phyloP scores from a whole-genome alignment of 2,329 filamentous ascomycete species.

The Mariannaea sp. region DNA sequence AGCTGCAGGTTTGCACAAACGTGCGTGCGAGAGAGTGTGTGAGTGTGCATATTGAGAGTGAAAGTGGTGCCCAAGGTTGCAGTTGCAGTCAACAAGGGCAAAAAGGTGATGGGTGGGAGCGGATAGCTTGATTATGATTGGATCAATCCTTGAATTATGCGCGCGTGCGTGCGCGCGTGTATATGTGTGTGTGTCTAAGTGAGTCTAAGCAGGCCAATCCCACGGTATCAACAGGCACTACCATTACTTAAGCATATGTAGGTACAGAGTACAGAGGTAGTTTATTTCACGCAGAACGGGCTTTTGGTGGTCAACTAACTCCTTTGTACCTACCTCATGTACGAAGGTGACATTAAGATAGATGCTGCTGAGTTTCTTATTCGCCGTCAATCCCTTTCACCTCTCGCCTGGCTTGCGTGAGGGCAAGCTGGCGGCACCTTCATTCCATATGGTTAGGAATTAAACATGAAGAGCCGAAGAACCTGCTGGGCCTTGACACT shows the following conservation, averaged over 20 bases:
- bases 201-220: conserved; percentile 2
- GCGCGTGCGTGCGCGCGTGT: conserved; percentile 8
- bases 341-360: conserved; percentile 1
- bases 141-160: conserved; percentile 8
- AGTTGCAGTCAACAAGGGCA: neutral
- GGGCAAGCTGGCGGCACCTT: neutral
- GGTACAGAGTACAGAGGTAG: too few relatives aligned
- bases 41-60: conserved; percentile 8
- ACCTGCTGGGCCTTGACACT: neutral
- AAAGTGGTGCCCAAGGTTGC: conserved; percentile 8
- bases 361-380: conserved; percentile 8
- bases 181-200: too few relatives aligned
- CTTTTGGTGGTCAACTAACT: conserved; percentile 6
- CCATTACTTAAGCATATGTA: conserved; percentile 18
- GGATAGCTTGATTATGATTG: conserved; percentile 12
- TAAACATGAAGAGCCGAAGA: neutral
- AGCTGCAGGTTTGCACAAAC: conserved; percentile 11
- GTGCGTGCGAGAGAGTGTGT: conserved; percentile 10
- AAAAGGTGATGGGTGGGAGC: conserved; percentile 12
- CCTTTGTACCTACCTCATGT: conserved; percentile 5
- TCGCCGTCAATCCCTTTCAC: conserved; percentile 3
- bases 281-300: conserved; percentile 10
- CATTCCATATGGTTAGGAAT: conserved; percentile 1
- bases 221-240: too few relatives aligned
- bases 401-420: neutral